These are phyloP conservation scores for Mantamonas sphyraenae DNA, from an alignment of 78 protist species.

Conservation along the genomic window DNA sequence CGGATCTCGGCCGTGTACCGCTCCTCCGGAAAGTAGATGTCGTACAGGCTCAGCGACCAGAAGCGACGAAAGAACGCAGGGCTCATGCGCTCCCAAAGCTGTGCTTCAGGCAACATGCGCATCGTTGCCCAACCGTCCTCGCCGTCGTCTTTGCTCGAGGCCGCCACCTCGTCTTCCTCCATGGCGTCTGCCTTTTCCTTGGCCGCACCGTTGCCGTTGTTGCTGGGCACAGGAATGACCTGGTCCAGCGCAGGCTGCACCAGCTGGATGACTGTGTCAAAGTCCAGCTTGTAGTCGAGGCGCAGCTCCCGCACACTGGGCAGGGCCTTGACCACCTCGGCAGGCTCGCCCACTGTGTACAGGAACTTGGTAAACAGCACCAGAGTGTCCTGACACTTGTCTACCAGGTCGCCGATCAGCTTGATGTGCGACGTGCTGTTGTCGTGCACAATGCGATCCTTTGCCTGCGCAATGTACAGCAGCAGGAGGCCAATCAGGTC, in stretches of 20 bases:
- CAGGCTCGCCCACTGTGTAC: not conserved
- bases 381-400: slow-evolving; percentile 3
- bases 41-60: slow-evolving; percentile 31
- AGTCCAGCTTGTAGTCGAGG: not conserved
- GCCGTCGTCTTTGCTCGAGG: not conserved
- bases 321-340: not conserved
- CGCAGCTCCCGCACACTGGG: not conserved
- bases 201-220: not conserved
- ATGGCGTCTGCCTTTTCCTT: not conserved
- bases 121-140: not conserved
- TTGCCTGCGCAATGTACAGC: slow-evolving; percentile 3
- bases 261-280: not conserved
- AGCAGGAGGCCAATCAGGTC: not conserved
- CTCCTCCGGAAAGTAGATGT: slow-evolving; percentile 10
- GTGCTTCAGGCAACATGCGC: not conserved
- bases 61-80: slow-evolving; percentile 10
- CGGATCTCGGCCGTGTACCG: slow-evolving; percentile 1
- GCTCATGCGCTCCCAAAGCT: not conserved
- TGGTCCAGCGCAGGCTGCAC: not conserved
- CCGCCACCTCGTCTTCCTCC: not conserved
- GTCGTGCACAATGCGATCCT: not conserved
- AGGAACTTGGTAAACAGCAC: not conserved
- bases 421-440: not conserved
- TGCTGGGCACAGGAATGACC: not conserved
- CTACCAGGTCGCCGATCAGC: slow-evolving; percentile 4